These are phyloP conservation scores for Daphne laureola DNA, from an alignment of 441 rosid species.

Conservation along the genomic window DNA sequence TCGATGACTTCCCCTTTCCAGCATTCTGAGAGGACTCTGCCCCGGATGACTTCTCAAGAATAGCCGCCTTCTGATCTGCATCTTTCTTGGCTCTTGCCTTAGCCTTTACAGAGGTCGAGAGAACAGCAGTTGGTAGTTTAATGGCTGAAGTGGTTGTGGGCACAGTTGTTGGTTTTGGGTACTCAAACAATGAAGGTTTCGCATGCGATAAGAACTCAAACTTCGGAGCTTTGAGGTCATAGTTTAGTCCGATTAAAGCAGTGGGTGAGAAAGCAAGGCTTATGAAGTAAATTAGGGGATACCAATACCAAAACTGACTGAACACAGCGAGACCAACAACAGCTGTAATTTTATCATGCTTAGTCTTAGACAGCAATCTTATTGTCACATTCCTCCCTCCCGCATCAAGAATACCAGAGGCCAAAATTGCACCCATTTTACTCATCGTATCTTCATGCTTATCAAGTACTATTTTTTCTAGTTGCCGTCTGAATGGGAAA, in stretches of 20 bases:
- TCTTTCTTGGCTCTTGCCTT: constrained; percentile 98
- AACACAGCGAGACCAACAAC: constrained; percentile 95
- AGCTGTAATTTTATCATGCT: constrained; percentile 94
- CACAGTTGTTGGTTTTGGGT: constrained; percentile 90
- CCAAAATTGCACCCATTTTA: constrained; percentile 99
- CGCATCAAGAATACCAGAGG: constrained; percentile 95
- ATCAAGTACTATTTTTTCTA: constrained; percentile 90
- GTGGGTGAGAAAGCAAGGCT: constrained; percentile 95
- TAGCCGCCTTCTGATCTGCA: constrained; percentile 77
- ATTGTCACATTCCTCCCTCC: constrained; percentile 98
- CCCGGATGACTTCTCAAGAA: constrained; percentile 56
- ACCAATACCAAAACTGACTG: constrained; percentile 99
- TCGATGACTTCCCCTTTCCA: constrained; percentile 60
- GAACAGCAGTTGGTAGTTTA: constrained; percentile 86
- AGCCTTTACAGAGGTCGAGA: constrained; percentile 90
- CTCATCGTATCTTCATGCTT: constrained; percentile 98
- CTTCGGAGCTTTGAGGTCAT: constrained; percentile 84
- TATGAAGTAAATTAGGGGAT: constrained; percentile 88
- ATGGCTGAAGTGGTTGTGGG: constrained; percentile 71
- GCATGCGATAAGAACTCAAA: constrained; percentile 90
- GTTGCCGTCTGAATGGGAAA: constrained; percentile 55
- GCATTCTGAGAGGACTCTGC: constrained; percentile 34
- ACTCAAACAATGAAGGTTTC: constrained; percentile 86
- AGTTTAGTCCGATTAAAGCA: constrained; percentile 86
- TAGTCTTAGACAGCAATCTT: constrained; percentile 87